Evolutionary conservation across 1,284 basidiomycete genomes (phyloP).

Genomic region (Marasmius tenuissimus): DNA sequence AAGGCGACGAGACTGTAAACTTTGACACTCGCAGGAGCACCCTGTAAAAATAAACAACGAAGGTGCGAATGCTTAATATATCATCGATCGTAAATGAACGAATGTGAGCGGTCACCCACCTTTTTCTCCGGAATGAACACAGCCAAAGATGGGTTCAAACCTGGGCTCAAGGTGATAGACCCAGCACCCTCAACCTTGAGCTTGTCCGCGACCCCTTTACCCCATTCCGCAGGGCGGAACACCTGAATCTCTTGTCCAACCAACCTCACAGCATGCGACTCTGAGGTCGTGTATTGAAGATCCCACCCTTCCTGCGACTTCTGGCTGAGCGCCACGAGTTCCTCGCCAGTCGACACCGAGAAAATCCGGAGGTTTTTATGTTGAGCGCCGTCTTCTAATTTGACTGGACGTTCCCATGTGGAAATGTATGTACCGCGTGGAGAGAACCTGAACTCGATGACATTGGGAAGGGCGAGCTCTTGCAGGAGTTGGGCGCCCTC

Average conservation of each 20-base stretch:
- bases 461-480: slow-evolving; percentile 70
- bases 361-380: slow-evolving; percentile 90
- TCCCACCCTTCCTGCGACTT: slow-evolving; percentile 86
- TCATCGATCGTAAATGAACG: neutral
- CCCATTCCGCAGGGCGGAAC: slow-evolving; percentile 79
- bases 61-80: neutral
- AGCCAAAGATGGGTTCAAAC: slow-evolving; percentile 81
- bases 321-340: slow-evolving; percentile 81
- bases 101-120: slow-evolving; percentile 35
- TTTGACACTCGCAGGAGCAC: slow-evolving; percentile 88
- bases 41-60: slow-evolving; percentile 39
- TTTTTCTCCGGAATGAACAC: slow-evolving; percentile 96
- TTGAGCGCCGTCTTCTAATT: slow-evolving; percentile 79
- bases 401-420: slow-evolving; percentile 90
- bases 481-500: slow-evolving; percentile 70
- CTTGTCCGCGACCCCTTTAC: slow-evolving; percentile 78
- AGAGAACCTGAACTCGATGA: slow-evolving; percentile 88
- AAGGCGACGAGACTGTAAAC: slow-evolving; percentile 79
- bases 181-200: slow-evolving; percentile 82
- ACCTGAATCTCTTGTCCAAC: slow-evolving; percentile 88
- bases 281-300: slow-evolving; percentile 90
- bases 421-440: slow-evolving; percentile 91
- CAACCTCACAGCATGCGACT: slow-evolving; percentile 85
- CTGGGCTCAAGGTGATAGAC: slow-evolving; percentile 76
- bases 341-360: slow-evolving; percentile 78